Percentiles rank a stretch among this genome's conserved stretches.
phyloP scores from a whole-genome alignment of 2,329 filamentous ascomycete species.

The Phyllosticta citribraziliensis region DNA sequence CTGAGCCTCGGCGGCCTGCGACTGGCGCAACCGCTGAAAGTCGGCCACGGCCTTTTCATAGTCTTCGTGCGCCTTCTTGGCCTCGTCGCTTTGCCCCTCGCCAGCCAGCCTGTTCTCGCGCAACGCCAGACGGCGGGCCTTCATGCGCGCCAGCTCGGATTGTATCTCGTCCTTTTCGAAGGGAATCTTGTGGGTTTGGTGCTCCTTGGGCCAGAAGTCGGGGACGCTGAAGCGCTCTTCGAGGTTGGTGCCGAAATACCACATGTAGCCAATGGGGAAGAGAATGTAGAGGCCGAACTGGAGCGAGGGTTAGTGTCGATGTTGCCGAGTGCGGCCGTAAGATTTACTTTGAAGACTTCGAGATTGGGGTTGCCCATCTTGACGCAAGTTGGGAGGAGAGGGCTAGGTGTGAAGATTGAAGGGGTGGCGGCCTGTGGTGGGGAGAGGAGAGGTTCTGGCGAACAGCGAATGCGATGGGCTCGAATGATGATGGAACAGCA shows the following conservation, averaged over 20 bases:
- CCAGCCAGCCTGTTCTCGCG: slow-evolving; percentile 39
- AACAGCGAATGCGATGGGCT: slow-evolving; percentile 14
- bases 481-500: slow-evolving; percentile 3
- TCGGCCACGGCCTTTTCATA: background rate
- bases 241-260: slow-evolving; percentile 98
- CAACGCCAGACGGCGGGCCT: slow-evolving; percentile 37
- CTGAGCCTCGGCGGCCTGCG: background rate
- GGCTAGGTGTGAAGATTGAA: slow-evolving; percentile 12
- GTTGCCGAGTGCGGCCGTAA: background rate
- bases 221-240: slow-evolving; percentile 75
- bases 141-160: slow-evolving; percentile 66
- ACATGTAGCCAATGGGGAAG: slow-evolving; percentile 99
- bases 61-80: background rate
- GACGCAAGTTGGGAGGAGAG: slow-evolving; percentile 13
- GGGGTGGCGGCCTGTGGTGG: background rate
- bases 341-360: slow-evolving; percentile 80
- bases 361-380: slow-evolving; percentile 76
- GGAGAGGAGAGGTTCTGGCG: slow-evolving; percentile 3
- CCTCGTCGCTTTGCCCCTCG: slow-evolving; percentile 16
- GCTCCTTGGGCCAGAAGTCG: slow-evolving; percentile 84
- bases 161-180: slow-evolving; percentile 74
- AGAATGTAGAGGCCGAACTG: slow-evolving; percentile 95
- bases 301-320: slow-evolving; percentile 3
- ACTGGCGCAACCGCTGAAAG: background rate
- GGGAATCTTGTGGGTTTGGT: slow-evolving; percentile 67